These are phyloP conservation scores for Thamnidium elegans DNA, from an alignment of 192 early-diverging fungal genomes.

Conservation along the genomic window DNA sequence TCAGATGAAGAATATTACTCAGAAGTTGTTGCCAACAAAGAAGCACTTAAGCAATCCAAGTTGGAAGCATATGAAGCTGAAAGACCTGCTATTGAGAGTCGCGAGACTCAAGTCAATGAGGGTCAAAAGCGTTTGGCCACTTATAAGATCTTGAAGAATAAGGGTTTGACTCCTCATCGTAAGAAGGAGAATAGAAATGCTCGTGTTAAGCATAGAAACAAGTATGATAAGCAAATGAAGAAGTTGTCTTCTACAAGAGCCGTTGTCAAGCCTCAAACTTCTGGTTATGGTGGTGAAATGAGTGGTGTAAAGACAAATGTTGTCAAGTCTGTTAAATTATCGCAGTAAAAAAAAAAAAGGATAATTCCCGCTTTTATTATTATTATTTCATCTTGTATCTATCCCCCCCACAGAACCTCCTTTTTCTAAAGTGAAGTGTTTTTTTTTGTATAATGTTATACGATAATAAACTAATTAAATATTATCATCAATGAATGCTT, in stretches of 20 bases:
- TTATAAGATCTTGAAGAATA: slow-evolving; percentile 93
- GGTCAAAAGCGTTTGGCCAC: slow-evolving; percentile 76
- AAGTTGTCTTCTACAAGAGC: slow-evolving; percentile 77
- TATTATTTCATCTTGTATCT: no score
- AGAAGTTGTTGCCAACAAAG: slow-evolving; percentile 41
- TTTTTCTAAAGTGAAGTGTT: no score
- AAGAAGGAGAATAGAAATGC: slow-evolving; percentile 93
- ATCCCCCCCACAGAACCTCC: no score
- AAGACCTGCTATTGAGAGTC: slow-evolving; percentile 36
- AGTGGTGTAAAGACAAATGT: slow-evolving; percentile 91
- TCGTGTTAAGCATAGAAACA: slow-evolving; percentile 87
- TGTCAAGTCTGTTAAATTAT: slow-evolving; percentile 76
- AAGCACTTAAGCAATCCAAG: slow-evolving; percentile 52
- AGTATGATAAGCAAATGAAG: slow-evolving; percentile 89
- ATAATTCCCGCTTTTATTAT: no score
- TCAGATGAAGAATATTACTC: slow-evolving; percentile 57
- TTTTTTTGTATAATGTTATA: no score
- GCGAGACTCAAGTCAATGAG: slow-evolving; percentile 40
- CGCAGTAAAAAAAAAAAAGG: slow-evolving; percentile 6
- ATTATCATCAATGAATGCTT: no score
- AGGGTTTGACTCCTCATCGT: slow-evolving; percentile 89
- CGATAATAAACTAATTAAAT: no score
- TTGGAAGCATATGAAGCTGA: slow-evolving; percentile 39
- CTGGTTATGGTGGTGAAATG: slow-evolving; percentile 86
- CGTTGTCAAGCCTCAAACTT: slow-evolving; percentile 67